A percentile compares a stretch with the other conserved stretches of the same genome.
These are phyloP conservation scores for Acacia crassicarpa DNA, from an alignment of 306 rosid genomes.

Conservation along the genomic window DNA sequence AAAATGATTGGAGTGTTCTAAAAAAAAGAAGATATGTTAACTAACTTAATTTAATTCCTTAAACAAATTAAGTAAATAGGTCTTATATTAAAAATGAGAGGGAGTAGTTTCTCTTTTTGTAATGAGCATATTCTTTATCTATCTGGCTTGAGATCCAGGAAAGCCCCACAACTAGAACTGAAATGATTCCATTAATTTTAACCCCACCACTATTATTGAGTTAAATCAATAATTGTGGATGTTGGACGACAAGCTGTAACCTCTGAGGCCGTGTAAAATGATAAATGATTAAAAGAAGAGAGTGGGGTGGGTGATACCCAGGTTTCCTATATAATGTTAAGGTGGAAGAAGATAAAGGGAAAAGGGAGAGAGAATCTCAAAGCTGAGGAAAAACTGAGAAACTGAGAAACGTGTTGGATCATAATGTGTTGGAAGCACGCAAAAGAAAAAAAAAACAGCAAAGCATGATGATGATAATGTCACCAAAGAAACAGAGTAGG, in stretches of 20 bases:
- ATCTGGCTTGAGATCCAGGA: not conserved
- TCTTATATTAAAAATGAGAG: too few relatives aligned
- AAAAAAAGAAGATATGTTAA: too few relatives aligned
- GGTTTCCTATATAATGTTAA: conserved; percentile 21
- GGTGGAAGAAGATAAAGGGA: conserved; percentile 13
- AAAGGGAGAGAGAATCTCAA: conserved; percentile 29
- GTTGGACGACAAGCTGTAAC: not conserved
- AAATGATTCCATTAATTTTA: not conserved
- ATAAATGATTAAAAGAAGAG: not conserved
- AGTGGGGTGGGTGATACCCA: conserved; percentile 21
- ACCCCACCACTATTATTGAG: not conserved
- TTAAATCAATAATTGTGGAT: not conserved
- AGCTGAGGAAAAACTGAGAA: conserved; percentile 19
- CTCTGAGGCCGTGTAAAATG: not conserved
- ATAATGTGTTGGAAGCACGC: not conserved
- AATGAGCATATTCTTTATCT: not conserved
- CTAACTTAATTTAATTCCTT: too few relatives aligned
- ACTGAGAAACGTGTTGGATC: conserved; percentile 30
- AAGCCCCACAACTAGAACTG: not conserved
- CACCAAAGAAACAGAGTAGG: not conserved
- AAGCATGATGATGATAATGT: not conserved
- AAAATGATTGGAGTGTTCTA: too few relatives aligned
- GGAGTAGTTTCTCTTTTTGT: not conserved
- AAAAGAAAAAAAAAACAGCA: not conserved
- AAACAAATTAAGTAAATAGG: too few relatives aligned